Evolutionary conservation across 352 stramenopile genomes (phyloP).

Genomic region (Phytophthora megakarya): DNA sequence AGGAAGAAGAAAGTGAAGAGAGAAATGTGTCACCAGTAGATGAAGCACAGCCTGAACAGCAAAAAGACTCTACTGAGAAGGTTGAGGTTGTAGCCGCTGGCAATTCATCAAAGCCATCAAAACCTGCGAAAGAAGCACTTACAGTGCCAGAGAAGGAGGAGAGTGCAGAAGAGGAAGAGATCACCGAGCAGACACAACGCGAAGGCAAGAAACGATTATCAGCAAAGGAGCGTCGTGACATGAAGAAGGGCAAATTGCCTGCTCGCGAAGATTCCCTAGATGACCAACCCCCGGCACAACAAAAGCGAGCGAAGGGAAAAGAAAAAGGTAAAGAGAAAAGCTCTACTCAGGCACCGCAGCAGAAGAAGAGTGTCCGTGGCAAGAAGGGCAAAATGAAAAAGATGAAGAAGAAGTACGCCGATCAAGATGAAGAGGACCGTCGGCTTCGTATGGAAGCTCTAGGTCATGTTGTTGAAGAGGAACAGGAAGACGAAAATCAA

Average conservation of each 20-base stretch:
- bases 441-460: conserved; percentile 93
- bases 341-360: not conserved
- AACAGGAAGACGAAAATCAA: conserved; percentile 37
- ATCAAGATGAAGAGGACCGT: conserved; percentile 97
- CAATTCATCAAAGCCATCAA: not conserved
- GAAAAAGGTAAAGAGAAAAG: conserved; percentile 38
- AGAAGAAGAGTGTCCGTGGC: conserved; percentile 75
- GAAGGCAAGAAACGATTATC: conserved; percentile 67
- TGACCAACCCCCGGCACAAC: conserved; percentile 15
- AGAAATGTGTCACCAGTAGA: conserved; percentile 1
- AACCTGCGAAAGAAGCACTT: conserved; percentile 13
- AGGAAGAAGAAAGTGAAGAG: conserved; percentile 19
- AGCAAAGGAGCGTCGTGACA: conserved; percentile 76
- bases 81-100: not conserved
- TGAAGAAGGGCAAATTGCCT: conserved; percentile 70
- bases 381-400: conserved; percentile 96
- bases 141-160: conserved; percentile 15
- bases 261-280: conserved; percentile 20
- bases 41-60: not conserved
- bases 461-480: conserved; percentile 54
- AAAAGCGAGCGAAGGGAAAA: conserved; percentile 51
- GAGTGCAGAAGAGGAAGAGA: conserved; percentile 21
- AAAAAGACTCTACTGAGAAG: not conserved
- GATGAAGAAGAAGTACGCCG: conserved; percentile 96
- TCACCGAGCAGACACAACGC: conserved; percentile 16